phyloP scores from a whole-genome alignment of 192 early-diverging fungal species.

The Powellomyces hirtus region DNA sequence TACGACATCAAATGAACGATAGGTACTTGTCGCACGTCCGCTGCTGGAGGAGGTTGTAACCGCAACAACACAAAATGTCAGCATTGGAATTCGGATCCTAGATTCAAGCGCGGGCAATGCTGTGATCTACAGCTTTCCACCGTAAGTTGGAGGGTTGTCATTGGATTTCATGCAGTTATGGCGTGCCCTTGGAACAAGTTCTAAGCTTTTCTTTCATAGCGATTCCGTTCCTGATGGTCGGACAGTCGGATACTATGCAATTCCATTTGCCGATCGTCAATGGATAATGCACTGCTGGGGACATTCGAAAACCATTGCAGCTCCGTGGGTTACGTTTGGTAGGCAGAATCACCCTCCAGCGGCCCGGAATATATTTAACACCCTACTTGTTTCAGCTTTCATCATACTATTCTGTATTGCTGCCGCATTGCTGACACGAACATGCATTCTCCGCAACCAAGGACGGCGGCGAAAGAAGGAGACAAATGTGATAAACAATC shows the following conservation, averaged over 20 bases:
- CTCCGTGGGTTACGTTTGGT: conserved; percentile 17
- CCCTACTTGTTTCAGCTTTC: conserved; percentile 3
- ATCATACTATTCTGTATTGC: background rate
- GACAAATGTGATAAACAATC: background rate
- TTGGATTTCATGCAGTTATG: no score
- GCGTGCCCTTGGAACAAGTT: no score
- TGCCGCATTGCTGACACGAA: conserved; percentile 6
- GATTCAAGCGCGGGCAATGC: conserved; percentile 11
- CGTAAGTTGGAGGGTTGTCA: background rate
- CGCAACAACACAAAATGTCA: conserved; percentile 12
- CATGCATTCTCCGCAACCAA: background rate
- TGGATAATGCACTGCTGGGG: conserved; percentile 18
- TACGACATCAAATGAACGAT: background rate
- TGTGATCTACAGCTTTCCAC: conserved; percentile 3
- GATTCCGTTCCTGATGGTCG: background rate
- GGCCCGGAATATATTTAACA: background rate
- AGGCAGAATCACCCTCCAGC: background rate
- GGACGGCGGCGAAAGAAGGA: background rate
- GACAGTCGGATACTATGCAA: conserved; percentile 4
- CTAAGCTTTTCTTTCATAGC: background rate
- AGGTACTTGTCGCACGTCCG: conserved; percentile 3
- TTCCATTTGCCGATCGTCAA: conserved; percentile 1
- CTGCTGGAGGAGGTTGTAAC: conserved; percentile 4
- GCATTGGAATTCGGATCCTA: conserved; percentile 10
- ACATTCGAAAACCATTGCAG: background rate